A percentile compares a stretch with the other conserved stretches of the same genome.
These are phyloP conservation scores for Boletellus sp. DNA, from an alignment of 768 basidiomycete genomes.

Conservation along the genomic window DNA sequence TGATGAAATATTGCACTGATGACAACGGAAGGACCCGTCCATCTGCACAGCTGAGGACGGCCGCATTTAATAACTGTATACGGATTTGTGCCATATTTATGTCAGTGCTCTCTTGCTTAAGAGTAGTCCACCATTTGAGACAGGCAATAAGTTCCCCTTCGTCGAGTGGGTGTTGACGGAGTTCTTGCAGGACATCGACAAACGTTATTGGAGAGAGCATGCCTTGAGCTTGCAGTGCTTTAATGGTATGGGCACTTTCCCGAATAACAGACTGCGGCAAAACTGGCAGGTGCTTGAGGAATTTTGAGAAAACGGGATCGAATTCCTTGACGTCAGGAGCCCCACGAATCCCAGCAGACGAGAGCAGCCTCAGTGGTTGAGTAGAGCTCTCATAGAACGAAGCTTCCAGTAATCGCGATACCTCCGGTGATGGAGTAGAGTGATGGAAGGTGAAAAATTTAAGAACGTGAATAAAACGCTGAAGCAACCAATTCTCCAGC, in stretches of 20 bases:
- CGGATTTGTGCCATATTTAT: slow-evolving; percentile 44
- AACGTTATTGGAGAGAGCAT: slow-evolving; percentile 76
- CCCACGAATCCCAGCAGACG: slow-evolving; percentile 66
- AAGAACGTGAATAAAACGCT: slow-evolving; percentile 71
- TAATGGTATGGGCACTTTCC: slow-evolving; percentile 58
- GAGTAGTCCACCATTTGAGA: slow-evolving; percentile 78
- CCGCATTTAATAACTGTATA: slow-evolving; percentile 65
- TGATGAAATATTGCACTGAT: slow-evolving; percentile 69
- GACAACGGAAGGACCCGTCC: slow-evolving; percentile 66
- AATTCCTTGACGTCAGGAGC: slow-evolving; percentile 70
- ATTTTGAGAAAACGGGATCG: slow-evolving; percentile 63
- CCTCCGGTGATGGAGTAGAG: slow-evolving; percentile 83
- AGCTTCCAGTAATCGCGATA: slow-evolving; percentile 65
- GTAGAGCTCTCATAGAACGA: slow-evolving; percentile 73
- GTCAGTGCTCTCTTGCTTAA: slow-evolving; percentile 35
- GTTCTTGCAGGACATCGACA: slow-evolving; percentile 76
- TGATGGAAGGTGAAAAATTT: slow-evolving; percentile 87
- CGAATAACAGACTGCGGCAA: slow-evolving; percentile 58
- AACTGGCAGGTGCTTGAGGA: slow-evolving; percentile 75
- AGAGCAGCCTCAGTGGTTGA: slow-evolving; percentile 64
- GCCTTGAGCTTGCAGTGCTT: slow-evolving; percentile 54
- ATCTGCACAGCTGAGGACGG: slow-evolving; percentile 48
- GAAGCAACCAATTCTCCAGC: slow-evolving; percentile 47
- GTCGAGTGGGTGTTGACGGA: slow-evolving; percentile 63
- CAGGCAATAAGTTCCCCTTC: slow-evolving; percentile 77